Base-by-base conservation (phyloP, 176 grass and related monocot genomes). In the Coix lacrymajobi region DNA sequence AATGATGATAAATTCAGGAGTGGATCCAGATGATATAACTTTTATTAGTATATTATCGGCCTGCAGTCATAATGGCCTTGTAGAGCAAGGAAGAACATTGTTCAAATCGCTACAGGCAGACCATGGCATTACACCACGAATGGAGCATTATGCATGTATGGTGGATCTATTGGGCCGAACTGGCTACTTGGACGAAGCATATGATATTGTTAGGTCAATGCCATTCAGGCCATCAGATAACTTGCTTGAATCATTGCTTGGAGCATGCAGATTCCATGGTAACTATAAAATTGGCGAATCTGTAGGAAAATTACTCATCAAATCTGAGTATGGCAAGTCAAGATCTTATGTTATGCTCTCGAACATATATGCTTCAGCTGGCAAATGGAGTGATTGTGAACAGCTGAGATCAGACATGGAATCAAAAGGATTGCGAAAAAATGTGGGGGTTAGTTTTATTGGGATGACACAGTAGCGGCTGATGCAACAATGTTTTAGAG, bases 131-230 rank as follows among this genome's bases (percentile, higher is more conserved):
- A 69, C 56, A 58, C 89, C 92, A n/a, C 81, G 66, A 85, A 91
- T 91, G 76, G 86, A 94, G 66, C 92, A 94, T 87, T 94, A 89
- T 87, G 89, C 83, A 33, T 94, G 92, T 80, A 91, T 94, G 72
- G 86, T 91, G 43, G 86, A 94, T 80, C 86, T 94, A 24, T 86
- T 94, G 37, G 92, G 89, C 52, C 83, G 92, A 22, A 89, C 86
- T 31, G 92, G 92, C 25, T 80, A 87, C 72, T 85, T 94, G 86
- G 67, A 87, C 54, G 89, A 85, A 79, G 89, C 92, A 79, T 91
- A 94, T 79, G 88, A 91, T 57, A 31, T 94, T 89, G 69, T 89
- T 34, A 82, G 56, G 81, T 87, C 63, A 60, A 85, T 94, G 64
- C 92, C 89, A 17, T 84, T 86, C 29, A 88, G 82, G 29, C 86